Percentiles rank a stretch among this genome's conserved stretches.
Conservation (phyloP, 2,329 filamentous ascomycete species). For the Colletotrichum karsti region DNA sequence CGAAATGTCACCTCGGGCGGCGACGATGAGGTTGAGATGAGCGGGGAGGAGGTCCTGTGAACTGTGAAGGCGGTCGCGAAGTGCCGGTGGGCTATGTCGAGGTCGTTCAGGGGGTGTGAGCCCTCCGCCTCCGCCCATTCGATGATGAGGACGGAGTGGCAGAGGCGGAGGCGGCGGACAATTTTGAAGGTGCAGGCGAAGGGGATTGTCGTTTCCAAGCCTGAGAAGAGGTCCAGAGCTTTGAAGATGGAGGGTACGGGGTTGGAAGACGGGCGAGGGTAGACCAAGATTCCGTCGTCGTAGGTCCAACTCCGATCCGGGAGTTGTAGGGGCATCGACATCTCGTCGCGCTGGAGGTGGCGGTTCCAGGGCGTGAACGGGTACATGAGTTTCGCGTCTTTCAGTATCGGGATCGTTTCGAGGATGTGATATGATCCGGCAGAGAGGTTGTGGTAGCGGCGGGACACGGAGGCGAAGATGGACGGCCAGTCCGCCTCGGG, state of each 20-base stretch:
- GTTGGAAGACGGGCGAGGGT: conserved; percentile 43
- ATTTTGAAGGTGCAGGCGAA: conserved; percentile 59
- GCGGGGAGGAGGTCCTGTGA: not conserved
- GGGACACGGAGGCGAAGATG: conserved; percentile 58
- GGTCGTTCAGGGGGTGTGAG: conserved; percentile 60
- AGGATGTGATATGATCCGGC: conserved; percentile 28
- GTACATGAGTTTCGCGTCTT: conserved; percentile 34
- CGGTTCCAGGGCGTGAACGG: conserved; percentile 55
- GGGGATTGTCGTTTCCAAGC: conserved; percentile 53
- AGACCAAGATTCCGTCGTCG: conserved; percentile 63
- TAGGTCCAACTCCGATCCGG: conserved; percentile 63
- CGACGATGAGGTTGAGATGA: not conserved
- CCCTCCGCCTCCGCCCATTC: conserved; percentile 67
- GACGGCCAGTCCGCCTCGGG: conserved; percentile 43
- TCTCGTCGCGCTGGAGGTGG: conserved; percentile 49
- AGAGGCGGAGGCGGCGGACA: conserved; percentile 63
- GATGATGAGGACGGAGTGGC: conserved; percentile 64
- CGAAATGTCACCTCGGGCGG: conserved; percentile 53
- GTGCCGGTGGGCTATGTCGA: conserved; percentile 62
- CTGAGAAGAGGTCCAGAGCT: conserved; percentile 59
- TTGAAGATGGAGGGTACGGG: conserved; percentile 44
- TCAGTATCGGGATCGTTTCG: conserved; percentile 30
- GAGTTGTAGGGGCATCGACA: conserved; percentile 52
- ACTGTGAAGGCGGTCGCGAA: conserved; percentile 69
- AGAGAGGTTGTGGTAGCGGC: conserved; percentile 62